Conservation (phyloP, 2,329 filamentous ascomycete genomes). For the Elsinoe fawcettii region DNA sequence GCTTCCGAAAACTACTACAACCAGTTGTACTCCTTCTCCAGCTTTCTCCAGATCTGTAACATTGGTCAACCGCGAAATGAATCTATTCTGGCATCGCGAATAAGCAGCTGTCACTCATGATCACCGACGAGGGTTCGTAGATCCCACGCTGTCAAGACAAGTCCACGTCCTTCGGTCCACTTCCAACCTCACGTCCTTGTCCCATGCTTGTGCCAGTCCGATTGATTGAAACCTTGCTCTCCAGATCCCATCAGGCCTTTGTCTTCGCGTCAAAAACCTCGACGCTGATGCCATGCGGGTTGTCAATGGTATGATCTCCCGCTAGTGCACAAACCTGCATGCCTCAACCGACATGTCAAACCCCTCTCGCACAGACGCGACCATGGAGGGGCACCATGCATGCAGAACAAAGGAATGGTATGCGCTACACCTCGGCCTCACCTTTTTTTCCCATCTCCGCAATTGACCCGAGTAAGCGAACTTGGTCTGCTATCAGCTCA, state of each 20-base stretch:
- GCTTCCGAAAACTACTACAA: no score
- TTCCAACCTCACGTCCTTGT: neutral
- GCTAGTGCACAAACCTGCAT: neutral
- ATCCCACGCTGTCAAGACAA: neutral
- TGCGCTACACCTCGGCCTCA: neutral
- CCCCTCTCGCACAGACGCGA: neutral
- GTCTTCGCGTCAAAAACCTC: neutral
- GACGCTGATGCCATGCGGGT: neutral
- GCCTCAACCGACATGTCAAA: neutral
- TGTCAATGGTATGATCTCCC: neutral
- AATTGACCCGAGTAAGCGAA: neutral
- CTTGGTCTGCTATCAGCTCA: neutral
- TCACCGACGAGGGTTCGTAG: neutral
- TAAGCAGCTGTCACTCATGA: neutral
- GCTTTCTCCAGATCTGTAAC: neutral
- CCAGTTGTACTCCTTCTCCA: neutral
- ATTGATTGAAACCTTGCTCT: neutral
- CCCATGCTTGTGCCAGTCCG: neutral
- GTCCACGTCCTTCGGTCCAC: neutral
- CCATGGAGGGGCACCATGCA: neutral
- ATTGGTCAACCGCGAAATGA: neutral
- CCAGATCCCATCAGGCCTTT: neutral
- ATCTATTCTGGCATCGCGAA: neutral
- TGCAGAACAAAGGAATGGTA: no score
- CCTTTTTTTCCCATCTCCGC: neutral